Base-by-base conservation (phyloP, 805 yeast species). In the Candida corydali region DNA sequence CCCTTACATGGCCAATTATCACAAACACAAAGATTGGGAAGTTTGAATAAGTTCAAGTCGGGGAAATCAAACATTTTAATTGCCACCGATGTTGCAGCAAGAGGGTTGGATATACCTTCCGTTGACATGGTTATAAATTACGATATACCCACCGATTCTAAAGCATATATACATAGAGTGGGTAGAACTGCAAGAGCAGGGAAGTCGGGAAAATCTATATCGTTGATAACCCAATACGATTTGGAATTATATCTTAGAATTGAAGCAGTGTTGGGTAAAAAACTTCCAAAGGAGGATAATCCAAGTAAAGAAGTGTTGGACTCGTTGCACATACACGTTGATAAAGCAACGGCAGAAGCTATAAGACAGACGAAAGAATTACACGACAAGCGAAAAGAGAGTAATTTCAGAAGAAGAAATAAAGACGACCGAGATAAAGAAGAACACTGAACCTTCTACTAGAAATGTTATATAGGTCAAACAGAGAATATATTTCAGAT, bases 131-230 rank as follows among this genome's bases (percentile, higher is more conserved):
- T 84, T 26, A 66, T 84, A 30, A 84, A 84, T 55, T 84, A 79
- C 49, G 93, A 84, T 55, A 78, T 84, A 36, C 93, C 94, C 18
- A 80, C 86, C 16, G 93, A 84, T 54, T 84, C 91, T 4, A 86
- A 84, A 57, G 86, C 88, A 8, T 84, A 82, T 51, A 80, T 84
- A 47, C 94, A 84, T 57, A 70, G 95, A 61, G 96, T 89, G 23
- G 97, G 97, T 39, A 82, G 97, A 69, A 88, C 96, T 23, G 96
- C 97, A 2, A 81, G 96, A 60, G 95, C 95, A 1, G 95, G 96
- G 14, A 75, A 88, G 49, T 78, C 91, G 0, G 96, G 96, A 33
- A 84, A 82, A 55, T 85, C 96, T 3, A 71, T 89, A 12, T 83
- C 95, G 2, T 65, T 89, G 40, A 94, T 88, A 22, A 89, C 98